phyloP scores from a whole-genome alignment of 305 asterid genomes.

The Rubia occidens region DNA sequence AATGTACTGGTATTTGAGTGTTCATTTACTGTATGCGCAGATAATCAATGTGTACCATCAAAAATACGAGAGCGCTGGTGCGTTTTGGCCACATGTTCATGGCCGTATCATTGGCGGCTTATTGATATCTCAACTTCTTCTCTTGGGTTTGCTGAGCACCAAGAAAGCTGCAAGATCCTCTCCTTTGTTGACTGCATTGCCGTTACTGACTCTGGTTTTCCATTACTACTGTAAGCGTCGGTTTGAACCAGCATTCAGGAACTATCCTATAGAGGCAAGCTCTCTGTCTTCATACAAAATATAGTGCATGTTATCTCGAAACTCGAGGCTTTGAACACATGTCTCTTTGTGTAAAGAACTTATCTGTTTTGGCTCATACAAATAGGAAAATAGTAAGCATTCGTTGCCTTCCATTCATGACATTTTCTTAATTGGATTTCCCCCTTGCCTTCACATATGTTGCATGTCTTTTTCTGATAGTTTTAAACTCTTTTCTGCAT shows the following conservation, averaged over 20 bases:
- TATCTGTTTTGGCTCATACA: not conserved
- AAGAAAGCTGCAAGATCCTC: conserved; percentile 77
- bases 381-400: no score
- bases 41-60: conserved; percentile 83
- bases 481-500: no score
- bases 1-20: not conserved
- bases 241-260: conserved; percentile 88
- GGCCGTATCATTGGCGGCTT: conserved; percentile 82
- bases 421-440: no score
- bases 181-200: conserved; percentile 65
- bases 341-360: not conserved
- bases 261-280: conserved; percentile 85
- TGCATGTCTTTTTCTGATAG: no score
- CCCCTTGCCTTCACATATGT: no score
- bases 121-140: conserved; percentile 76
- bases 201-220: conserved; percentile 65
- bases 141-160: conserved; percentile 79
- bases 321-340: not conserved
- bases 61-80: conserved; percentile 85
- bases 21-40: conserved; percentile 25
- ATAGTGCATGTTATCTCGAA: not conserved
- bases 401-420: no score
- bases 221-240: conserved; percentile 89
- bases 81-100: conserved; percentile 96
- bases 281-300: not conserved